Conservation (phyloP, 2,329 filamentous ascomycete genomes). For the Penicillium expansum region DNA sequence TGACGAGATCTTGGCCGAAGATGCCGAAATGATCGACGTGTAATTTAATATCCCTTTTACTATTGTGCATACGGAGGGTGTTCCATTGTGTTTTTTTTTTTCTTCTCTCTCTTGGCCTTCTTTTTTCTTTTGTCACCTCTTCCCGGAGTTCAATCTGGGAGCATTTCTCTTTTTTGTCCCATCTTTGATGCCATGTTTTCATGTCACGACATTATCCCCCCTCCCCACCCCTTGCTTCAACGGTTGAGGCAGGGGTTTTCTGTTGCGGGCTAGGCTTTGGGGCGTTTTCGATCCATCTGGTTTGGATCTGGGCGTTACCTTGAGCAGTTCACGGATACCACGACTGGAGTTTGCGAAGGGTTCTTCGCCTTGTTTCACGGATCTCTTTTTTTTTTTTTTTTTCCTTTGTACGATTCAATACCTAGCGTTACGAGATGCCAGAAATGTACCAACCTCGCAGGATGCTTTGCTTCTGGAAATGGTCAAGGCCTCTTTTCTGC, state of each 20-base stretch:
- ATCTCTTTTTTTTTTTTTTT: conserved; percentile 14
- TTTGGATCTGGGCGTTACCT: conserved; percentile 4
- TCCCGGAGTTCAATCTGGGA: conserved; percentile 18
- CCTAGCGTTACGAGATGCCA: conserved; percentile 21
- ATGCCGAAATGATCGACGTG: conserved; percentile 64
- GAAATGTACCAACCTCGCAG: conserved; percentile 21
- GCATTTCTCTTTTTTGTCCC: conserved; percentile 19
- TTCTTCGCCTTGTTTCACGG: conserved; percentile 18
- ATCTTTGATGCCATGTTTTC: conserved; percentile 21
- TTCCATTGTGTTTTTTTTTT: conserved; percentile 21
- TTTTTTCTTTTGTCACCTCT: conserved; percentile 25
- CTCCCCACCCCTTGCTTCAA: conserved; percentile 10
- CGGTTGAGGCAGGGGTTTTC: conserved; percentile 10
- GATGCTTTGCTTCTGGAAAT: conserved; percentile 4
- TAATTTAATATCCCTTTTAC: conserved; percentile 33
- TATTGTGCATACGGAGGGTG: conserved; percentile 36
- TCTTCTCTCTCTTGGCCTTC: conserved; percentile 3
- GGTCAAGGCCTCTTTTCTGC: not conserved
- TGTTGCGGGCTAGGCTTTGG: conserved; percentile 8
- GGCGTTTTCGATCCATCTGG: conserved; percentile 3
- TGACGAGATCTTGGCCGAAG: conserved; percentile 58
- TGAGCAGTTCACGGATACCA: conserved; percentile 11
- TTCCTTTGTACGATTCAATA: conserved; percentile 21
- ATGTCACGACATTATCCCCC: conserved; percentile 16
- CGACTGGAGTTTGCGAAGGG: conserved; percentile 24